Percentiles rank a stretch among this genome's conserved stretches.
Evolutionary conservation across 345 rosid genomes (phyloP).

Genomic region (Acer saccharum): DNA sequence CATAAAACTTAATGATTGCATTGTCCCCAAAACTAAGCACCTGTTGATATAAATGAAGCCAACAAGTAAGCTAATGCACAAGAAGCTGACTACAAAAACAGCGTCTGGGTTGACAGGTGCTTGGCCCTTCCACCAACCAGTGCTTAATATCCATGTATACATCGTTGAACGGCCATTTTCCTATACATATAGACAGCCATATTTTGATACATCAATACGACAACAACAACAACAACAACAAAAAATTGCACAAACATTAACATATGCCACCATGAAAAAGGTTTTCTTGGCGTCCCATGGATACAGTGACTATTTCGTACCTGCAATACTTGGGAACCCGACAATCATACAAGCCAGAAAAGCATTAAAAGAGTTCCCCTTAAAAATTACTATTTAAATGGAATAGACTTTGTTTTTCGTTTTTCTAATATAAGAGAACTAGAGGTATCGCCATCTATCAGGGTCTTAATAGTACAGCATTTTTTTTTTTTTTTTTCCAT

Average conservation of each 20-base stretch:
- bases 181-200: constrained; percentile 29
- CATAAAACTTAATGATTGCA: background rate
- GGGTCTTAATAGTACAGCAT: background rate
- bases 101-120: constrained; percentile 71
- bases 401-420: background rate
- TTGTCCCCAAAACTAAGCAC: constrained; percentile 22
- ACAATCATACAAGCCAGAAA: background rate
- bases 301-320: background rate
- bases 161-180: constrained; percentile 62
- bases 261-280: background rate
- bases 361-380: background rate
- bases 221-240: background rate
- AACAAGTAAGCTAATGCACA: constrained; percentile 49
- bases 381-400: no score
- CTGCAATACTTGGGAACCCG: background rate
- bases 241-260: background rate
- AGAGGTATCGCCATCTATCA: background rate
- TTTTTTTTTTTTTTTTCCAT: background rate
- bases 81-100: constrained; percentile 51
- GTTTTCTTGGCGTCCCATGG: background rate
- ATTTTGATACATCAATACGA: background rate
- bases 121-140: constrained; percentile 69
- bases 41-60: constrained; percentile 69
- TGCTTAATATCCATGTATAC: constrained; percentile 70
- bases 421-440: background rate